Percentiles rank a stretch among this genome's conserved stretches.
Conservation (phyloP, 768 basidiomycete species). For the Mycena albidolilacea region DNA sequence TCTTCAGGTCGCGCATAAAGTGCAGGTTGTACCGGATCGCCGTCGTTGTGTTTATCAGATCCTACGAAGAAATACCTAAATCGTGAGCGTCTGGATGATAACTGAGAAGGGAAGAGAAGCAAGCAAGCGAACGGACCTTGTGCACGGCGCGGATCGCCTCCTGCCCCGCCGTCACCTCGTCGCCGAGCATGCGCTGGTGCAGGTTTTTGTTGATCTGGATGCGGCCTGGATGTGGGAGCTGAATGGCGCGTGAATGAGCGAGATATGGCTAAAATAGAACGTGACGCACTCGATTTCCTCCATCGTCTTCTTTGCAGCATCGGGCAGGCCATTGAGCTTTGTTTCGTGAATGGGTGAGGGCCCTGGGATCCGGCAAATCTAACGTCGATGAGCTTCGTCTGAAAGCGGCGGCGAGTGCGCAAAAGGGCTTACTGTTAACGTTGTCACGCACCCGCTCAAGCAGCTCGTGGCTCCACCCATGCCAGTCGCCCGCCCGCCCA, state of each 20-base stretch:
- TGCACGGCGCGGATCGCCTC: conserved; percentile 77
- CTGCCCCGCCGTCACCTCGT: conserved; percentile 81
- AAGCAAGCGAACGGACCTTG: conserved; percentile 61
- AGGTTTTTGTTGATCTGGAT: conserved; percentile 86
- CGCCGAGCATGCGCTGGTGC: conserved; percentile 81
- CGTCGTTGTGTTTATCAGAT: conserved; percentile 72
- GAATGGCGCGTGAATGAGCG: conserved; percentile 31
- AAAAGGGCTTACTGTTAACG: conserved; percentile 34
- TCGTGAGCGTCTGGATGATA: background rate
- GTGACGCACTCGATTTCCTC: conserved; percentile 79
- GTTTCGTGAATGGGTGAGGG: conserved; percentile 65
- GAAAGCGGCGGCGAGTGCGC: background rate
- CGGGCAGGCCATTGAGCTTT: conserved; percentile 88
- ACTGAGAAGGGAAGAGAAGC: background rate
- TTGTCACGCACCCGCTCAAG: too few relatives aligned
- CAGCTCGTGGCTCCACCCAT: too few relatives aligned
- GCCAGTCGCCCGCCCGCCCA: too few relatives aligned
- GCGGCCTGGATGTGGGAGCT: conserved; percentile 82
- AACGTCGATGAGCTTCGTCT: background rate
- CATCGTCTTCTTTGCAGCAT: conserved; percentile 72
- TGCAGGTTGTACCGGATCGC: conserved; percentile 77
- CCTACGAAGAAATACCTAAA: conserved; percentile 55
- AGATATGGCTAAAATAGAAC: conserved; percentile 2
- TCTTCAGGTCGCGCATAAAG: conserved; percentile 78
- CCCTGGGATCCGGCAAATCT: conserved; percentile 29